Evolutionary conservation across 2,329 filamentous ascomycete genomes (phyloP).

Genomic region (Cytospora piceicola): DNA sequence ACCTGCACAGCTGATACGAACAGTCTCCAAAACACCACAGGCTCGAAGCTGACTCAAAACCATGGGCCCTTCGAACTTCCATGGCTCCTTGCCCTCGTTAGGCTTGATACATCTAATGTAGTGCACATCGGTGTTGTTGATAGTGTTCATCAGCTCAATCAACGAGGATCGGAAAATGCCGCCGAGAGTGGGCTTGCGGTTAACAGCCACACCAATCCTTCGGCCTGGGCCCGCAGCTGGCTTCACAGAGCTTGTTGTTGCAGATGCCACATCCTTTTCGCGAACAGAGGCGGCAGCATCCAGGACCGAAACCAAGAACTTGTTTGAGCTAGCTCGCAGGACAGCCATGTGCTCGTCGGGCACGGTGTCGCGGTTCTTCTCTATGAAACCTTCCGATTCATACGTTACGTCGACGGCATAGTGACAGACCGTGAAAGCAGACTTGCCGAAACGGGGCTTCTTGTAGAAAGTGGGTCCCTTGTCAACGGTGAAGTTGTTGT

Average conservation of each 20-base stretch:
- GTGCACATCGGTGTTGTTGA: slow-evolving; percentile 97
- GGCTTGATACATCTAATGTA: slow-evolving; percentile 99
- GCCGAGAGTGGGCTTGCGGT: slow-evolving; percentile 94
- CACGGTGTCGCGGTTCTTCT: slow-evolving; percentile 98
- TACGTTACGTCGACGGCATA: slow-evolving; percentile 98
- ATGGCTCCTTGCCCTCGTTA: slow-evolving; percentile 93
- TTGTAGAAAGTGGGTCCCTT: slow-evolving; percentile 94
- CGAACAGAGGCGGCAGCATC: slow-evolving; percentile 84
- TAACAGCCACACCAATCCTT: slow-evolving; percentile 88
- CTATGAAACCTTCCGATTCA: slow-evolving; percentile 98
- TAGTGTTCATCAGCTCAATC: slow-evolving; percentile 97
- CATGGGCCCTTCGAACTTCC: slow-evolving; percentile 99
- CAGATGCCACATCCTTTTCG: slow-evolving; percentile 79
- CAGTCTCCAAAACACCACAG: slow-evolving; percentile 98
- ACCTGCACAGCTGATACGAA: slow-evolving; percentile 94
- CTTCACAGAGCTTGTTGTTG: slow-evolving; percentile 73
- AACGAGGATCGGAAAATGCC: slow-evolving; percentile 98
- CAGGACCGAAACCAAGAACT: slow-evolving; percentile 82
- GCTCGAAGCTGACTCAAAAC: slow-evolving; percentile 95
- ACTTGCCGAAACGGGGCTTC: slow-evolving; percentile 97
- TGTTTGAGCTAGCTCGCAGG: slow-evolving; percentile 79
- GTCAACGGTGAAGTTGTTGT: slow-evolving; percentile 86
- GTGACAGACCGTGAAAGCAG: slow-evolving; percentile 95
- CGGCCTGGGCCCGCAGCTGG: slow-evolving; percentile 73
- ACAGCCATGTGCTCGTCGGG: slow-evolving; percentile 98